Percentiles rank a stretch among this genome's conserved stretches.
phyloP scores from a whole-genome alignment of 441 rosid genomes.

The Pelargonium citronellum region DNA sequence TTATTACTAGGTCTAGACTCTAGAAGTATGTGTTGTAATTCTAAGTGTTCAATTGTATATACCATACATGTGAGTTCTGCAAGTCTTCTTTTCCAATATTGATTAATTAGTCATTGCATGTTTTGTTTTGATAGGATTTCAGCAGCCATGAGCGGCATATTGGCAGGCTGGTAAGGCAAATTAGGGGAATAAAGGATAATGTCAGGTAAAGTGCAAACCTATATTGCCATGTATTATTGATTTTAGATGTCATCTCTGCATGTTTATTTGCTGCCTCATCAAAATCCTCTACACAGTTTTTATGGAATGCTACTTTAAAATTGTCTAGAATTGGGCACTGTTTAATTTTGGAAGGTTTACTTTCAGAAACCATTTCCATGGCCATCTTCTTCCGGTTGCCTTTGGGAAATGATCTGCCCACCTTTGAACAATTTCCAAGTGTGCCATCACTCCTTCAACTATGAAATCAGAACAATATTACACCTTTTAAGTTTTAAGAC shows the following conservation, averaged over 20 bases:
- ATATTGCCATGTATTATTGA: background rate
- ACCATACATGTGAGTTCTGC: background rate
- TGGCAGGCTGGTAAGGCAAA: constrained; percentile 54
- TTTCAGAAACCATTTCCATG: background rate
- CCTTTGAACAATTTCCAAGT: background rate
- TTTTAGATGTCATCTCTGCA: background rate
- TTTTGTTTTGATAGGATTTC: constrained; percentile 47
- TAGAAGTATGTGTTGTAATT: background rate
- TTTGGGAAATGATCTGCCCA: background rate
- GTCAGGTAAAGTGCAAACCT: constrained; percentile 47
- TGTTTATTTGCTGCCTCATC: background rate
- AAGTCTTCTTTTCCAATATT: background rate
- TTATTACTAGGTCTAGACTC: background rate
- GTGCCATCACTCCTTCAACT: background rate
- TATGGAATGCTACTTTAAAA: background rate
- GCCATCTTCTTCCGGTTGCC: too few species aligned
- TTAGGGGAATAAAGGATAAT: constrained; percentile 56
- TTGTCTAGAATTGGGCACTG: background rate
- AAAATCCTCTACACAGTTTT: background rate
- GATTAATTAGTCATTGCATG: constrained; percentile 18
- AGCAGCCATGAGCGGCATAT: constrained; percentile 54
- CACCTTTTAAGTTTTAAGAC: background rate
- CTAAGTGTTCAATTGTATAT: background rate
- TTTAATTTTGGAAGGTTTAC: background rate
- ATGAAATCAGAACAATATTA: background rate